A percentile compares a stretch with the other conserved stretches of the same genome.
Evolutionary conservation across 208 protist species (phyloP).

Genomic region (Trypanosoma avium): DNA sequence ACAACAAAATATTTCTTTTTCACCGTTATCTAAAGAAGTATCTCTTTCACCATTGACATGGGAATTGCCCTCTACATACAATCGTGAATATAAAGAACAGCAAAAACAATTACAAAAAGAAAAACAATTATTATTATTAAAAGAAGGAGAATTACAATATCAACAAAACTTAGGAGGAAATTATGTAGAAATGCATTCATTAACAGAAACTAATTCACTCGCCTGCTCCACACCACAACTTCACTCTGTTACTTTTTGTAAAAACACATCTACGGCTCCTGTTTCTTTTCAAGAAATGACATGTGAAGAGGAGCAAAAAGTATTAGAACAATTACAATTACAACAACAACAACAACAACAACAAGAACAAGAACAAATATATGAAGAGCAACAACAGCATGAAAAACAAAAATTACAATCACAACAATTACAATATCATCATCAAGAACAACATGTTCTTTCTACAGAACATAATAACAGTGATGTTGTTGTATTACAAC

Average conservation of each 20-base stretch:
- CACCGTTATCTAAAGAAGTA: background rate
- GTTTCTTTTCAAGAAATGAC: slow-evolving; percentile 13
- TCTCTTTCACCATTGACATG: background rate
- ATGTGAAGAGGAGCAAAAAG: background rate
- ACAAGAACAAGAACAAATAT: background rate
- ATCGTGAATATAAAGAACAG: background rate
- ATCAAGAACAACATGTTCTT: background rate
- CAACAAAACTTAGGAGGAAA: too few species aligned
- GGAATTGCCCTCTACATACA: background rate
- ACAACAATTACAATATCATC: background rate
- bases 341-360: background rate
- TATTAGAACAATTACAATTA: background rate
- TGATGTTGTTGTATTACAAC: slow-evolving; percentile 1
- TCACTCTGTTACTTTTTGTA: slow-evolving; percentile 8
- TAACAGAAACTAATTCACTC: background rate
- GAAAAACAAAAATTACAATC: too few species aligned
- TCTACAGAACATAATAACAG: background rate
- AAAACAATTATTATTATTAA: too few species aligned
- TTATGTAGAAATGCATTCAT: too few species aligned
- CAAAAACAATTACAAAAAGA: background rate
- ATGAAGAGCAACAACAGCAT: too few species aligned
- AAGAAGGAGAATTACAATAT: too few species aligned
- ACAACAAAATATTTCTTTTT: background rate
- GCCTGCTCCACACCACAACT: background rate
- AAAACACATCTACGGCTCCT: background rate